These are phyloP conservation scores for Crucibulum laeve DNA, from an alignment of 768 basidiomycete genomes.

Conservation along the genomic window DNA sequence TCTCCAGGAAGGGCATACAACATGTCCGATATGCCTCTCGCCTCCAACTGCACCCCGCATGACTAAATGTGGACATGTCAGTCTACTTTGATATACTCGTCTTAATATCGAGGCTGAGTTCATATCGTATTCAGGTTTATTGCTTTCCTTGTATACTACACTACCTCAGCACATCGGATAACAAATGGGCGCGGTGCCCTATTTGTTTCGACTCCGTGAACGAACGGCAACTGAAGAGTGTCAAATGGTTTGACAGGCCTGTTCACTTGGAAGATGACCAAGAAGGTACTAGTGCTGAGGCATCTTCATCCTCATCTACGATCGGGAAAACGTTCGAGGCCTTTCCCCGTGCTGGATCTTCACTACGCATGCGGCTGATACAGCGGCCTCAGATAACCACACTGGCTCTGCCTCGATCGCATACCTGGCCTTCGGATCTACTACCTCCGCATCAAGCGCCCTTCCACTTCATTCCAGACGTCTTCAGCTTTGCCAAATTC, in stretches of 20 bases:
- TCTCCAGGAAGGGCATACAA: conserved; percentile 59
- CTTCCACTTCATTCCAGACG: conserved; percentile 94
- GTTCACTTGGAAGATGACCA: conserved; percentile 24
- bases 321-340: conserved; percentile 28
- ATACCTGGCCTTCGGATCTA: conserved; percentile 92
- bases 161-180: conserved; percentile 80
- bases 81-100: conserved; percentile 26
- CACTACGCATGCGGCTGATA: conserved; percentile 82
- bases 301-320: conserved; percentile 43
- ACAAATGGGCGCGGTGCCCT: conserved; percentile 91
- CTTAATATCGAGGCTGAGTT: conserved; percentile 7
- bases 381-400: conserved; percentile 94
- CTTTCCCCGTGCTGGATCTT: conserved; percentile 49
- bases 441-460: conserved; percentile 90
- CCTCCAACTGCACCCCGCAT: conserved; percentile 86
- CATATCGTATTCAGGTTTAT: conserved; percentile 58
- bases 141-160: conserved; percentile 95
- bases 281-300: conserved; percentile 22
- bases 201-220: conserved; percentile 95
- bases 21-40: conserved; percentile 94
- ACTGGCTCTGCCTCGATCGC: conserved; percentile 86
- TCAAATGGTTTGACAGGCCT: conserved; percentile 80
- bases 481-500: conserved; percentile 84
- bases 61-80: conserved; percentile 97
- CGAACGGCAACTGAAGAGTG: conserved; percentile 86